Evolutionary conservation across 2,329 filamentous ascomycete species (phyloP).

Genomic region (Colletotrichum tropicale): DNA sequence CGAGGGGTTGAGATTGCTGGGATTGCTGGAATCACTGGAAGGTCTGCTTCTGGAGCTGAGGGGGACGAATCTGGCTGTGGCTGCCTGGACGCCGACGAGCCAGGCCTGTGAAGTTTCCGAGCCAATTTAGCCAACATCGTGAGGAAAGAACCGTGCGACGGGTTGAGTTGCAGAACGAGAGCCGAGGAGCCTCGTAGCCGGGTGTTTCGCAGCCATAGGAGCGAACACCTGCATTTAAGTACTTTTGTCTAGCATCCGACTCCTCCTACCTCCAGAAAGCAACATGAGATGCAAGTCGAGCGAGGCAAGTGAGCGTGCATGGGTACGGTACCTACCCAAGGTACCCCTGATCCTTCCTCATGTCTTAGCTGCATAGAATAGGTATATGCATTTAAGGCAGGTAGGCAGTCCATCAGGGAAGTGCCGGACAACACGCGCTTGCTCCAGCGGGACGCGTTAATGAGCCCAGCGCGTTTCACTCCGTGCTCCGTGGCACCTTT

Average conservation of each 20-base stretch:
- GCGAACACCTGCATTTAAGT: not conserved
- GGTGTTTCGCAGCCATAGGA: not conserved
- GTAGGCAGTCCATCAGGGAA: not conserved
- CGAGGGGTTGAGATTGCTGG: not conserved
- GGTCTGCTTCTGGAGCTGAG: not conserved
- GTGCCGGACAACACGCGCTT: conserved; percentile 1
- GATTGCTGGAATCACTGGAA: not conserved
- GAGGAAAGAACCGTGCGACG: not conserved
- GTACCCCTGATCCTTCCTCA: not conserved
- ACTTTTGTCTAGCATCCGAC: not conserved
- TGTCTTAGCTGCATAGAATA: not conserved
- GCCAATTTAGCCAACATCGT: not conserved
- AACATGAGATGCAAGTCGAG: not conserved
- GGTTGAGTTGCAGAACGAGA: not conserved
- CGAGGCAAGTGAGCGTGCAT: not conserved
- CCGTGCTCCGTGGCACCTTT: not conserved
- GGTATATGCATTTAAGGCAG: not conserved
- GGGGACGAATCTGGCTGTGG: not conserved
- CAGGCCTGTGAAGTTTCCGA: not conserved
- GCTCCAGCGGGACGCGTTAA: conserved; percentile 14
- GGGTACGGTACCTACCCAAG: not conserved
- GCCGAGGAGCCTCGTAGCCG: not conserved
- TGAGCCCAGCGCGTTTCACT: conserved; percentile 19
- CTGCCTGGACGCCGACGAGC: not conserved
- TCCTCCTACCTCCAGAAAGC: not conserved